Conservation (phyloP, 129 eudicot species). For the Artemisia tridentata region DNA sequence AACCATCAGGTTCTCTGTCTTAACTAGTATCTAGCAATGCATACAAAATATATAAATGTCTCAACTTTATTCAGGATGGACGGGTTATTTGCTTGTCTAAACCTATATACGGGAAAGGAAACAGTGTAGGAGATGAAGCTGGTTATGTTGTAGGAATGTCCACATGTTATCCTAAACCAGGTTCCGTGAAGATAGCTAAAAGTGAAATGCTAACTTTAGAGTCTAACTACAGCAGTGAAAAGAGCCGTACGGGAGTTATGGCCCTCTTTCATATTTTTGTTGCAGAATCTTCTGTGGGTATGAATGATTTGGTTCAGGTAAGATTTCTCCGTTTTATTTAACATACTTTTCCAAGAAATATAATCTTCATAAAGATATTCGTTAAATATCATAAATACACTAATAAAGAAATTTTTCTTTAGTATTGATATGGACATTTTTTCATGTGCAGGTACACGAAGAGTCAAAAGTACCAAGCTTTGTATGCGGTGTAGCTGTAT, state of each 20-base stretch:
- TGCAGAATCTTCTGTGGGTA: slow-evolving; percentile 40
- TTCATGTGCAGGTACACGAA: no score
- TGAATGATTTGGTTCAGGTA: slow-evolving; percentile 36
- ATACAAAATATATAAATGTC: no score
- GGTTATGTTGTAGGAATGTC: slow-evolving; percentile 95
- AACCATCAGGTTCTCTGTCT: neutral
- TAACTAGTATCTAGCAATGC: no score
- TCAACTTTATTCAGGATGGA: slow-evolving; percentile 52
- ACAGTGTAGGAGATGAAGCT: slow-evolving; percentile 71
- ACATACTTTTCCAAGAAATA: neutral
- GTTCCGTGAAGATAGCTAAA: slow-evolving; percentile 51
- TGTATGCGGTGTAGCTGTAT: no score
- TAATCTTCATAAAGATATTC: no score
- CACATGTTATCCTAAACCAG: slow-evolving; percentile 77
- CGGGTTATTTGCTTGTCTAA: slow-evolving; percentile 59
- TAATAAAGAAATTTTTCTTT: no score
- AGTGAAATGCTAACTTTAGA: slow-evolving; percentile 57
- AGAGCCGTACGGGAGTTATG: slow-evolving; percentile 73
- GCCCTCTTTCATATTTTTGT: slow-evolving; percentile 73
- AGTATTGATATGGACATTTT: no score
- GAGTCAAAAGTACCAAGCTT: no score
- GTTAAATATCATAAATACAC: no score
- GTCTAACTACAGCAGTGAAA: slow-evolving; percentile 61
- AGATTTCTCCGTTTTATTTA: slow-evolving; percentile 20
- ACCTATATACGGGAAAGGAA: slow-evolving; percentile 68